Evolutionary conservation across 768 basidiomycete species (phyloP).

Genomic region (Boletus coccyginus): DNA sequence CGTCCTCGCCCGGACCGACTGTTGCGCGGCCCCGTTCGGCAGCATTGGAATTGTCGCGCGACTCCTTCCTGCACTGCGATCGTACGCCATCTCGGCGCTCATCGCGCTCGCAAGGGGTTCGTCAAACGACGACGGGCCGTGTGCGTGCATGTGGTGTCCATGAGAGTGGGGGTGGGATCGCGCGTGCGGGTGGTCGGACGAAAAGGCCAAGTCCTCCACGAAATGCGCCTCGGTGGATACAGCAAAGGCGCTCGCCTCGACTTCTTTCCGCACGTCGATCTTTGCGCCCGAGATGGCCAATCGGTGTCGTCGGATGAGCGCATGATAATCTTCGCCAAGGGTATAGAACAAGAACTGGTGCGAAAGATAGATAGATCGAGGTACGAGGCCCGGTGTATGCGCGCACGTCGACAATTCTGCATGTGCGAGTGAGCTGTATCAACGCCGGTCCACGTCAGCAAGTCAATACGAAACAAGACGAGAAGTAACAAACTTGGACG

Average conservation of each 20-base stretch:
- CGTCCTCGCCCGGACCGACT: conserved; percentile 1
- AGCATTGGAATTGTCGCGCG: conserved; percentile 60
- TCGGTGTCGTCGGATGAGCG: conserved; percentile 63
- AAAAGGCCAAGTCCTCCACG: conserved; percentile 19
- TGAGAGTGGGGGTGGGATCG: conserved; percentile 6
- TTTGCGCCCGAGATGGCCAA: conserved; percentile 54
- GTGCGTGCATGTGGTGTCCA: conserved; percentile 38
- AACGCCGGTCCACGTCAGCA: neutral
- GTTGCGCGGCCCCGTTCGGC: conserved; percentile 59
- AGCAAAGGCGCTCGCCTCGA: conserved; percentile 59
- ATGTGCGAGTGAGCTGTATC: conserved; percentile 53
- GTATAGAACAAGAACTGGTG: conserved; percentile 84
- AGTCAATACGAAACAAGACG: neutral
- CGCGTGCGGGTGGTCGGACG: conserved; percentile 1
- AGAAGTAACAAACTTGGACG: conserved; percentile 15
- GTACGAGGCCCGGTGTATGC: conserved; percentile 54
- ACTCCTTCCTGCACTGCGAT: conserved; percentile 37
- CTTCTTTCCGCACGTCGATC: conserved; percentile 71
- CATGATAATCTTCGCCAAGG: conserved; percentile 75
- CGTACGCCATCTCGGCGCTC: conserved; percentile 55
- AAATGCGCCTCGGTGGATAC: conserved; percentile 23
- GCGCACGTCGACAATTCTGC: conserved; percentile 82
- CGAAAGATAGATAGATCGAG: conserved; percentile 75
- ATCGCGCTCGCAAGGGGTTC: conserved; percentile 78
- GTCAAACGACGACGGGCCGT: conserved; percentile 53